phyloP scores from a whole-genome alignment of 306 rosid genomes.

The Purshia tridentata region DNA sequence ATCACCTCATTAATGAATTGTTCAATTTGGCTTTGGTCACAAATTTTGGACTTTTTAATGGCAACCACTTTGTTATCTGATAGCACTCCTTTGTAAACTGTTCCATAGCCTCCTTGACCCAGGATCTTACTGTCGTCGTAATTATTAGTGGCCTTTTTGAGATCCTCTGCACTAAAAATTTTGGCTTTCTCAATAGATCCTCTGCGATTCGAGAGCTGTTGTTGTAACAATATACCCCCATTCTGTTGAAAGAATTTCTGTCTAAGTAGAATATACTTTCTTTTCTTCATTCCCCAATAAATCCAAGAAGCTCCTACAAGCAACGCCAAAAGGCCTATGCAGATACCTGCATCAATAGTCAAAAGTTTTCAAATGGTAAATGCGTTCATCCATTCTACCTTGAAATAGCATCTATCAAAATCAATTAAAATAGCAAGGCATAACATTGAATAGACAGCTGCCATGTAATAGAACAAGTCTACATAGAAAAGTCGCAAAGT shows the following conservation, averaged over 20 bases:
- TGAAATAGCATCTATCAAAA: no score
- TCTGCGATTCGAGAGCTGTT: constrained; percentile 3
- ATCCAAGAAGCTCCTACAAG: constrained; percentile 9
- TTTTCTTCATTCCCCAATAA: constrained; percentile 13
- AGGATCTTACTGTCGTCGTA: constrained; percentile 8
- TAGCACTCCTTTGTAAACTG: constrained; percentile 26
- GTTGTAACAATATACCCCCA: constrained; percentile 25
- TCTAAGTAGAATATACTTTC: constrained; percentile 2
- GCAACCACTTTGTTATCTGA: constrained; percentile 11
- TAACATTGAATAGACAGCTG: no score
- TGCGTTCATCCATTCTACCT: no score
- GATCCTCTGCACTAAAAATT: constrained; percentile 20
- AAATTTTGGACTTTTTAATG: constrained; percentile 24
- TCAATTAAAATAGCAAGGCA: no score
- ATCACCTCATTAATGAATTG: constrained; percentile 27
- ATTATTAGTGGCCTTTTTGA: constrained; percentile 21
- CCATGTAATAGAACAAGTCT: no score
- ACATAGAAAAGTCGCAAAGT: no score
- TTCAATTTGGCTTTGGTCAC: constrained; percentile 26
- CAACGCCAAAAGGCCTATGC: constrained; percentile 5
- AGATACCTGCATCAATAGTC: neutral
- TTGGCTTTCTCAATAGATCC: constrained; percentile 1
- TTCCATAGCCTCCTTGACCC: constrained; percentile 31
- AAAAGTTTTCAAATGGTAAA: neutral
- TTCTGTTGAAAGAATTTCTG: constrained; percentile 23